Base-by-base conservation (phyloP, 2,329 filamentous ascomycete genomes). In the Diaporthe helianthi region DNA sequence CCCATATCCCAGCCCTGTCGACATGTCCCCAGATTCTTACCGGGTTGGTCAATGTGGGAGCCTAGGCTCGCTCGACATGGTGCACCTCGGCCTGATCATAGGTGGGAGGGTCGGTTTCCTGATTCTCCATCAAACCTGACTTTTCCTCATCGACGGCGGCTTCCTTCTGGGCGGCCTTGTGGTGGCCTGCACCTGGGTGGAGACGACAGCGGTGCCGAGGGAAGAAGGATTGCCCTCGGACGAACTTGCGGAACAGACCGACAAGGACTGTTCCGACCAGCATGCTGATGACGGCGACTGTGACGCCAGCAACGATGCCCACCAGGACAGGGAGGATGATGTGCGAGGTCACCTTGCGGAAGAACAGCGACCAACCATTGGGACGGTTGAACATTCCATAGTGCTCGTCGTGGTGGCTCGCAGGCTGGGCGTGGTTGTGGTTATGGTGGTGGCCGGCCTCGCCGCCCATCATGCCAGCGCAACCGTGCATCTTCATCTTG, bases 271-370 rank as follows among this genome's bases (percentile, higher is more conserved):
- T 89, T 71, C 90, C 90, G 49, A 91, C 78, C 69, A 89, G 80
- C 85, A 93, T 90, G 67, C 89, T 90, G 55, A 93, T 76, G 49
- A 85, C 87, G 67, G 49, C 53, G 72, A 90, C 88, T 36, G 85
- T 84, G 67, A 93, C 85, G 75, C 91, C 92, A 53, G 90, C 89
- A 29, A 88, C 84, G 72, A 93, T 84, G 69, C 92, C 92, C 72
- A 93, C 84, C 65, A 91, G 80, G 65, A 93, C 83, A 1, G 92
- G 91, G 47, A 93, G 82, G 58, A 93, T 78, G 53, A 93, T 85
- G 71, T 90, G 87, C 46, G 88, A 82, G 72, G 86, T 83, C 61
- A 91, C 83, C 74, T 86, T 86, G 75, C 83, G 83, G 55, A 89
- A 73, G 31, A 89, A 78, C 71, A 83, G 80, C 65, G 81, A 78